phyloP scores from a whole-genome alignment of 257 asterid genomes.

The Solanum dulcamara region DNA sequence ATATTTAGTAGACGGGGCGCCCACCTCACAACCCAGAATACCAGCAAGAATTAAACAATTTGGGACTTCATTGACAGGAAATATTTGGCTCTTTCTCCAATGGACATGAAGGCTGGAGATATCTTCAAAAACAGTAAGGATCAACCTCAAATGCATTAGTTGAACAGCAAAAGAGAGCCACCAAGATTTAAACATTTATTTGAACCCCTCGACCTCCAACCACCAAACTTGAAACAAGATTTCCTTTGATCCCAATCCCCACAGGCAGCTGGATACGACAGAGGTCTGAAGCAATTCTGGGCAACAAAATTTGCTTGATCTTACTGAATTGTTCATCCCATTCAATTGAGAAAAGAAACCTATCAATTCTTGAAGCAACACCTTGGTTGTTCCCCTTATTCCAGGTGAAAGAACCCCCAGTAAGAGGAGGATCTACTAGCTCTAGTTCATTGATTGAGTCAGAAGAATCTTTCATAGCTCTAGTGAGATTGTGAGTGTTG shows the following conservation, averaged over 20 bases:
- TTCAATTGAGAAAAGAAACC: neutral
- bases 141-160: too few relatives aligned
- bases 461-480: neutral
- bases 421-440: neutral
- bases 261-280: neutral
- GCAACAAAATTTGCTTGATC: too few relatives aligned
- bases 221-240: neutral
- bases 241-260: neutral
- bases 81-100: too few relatives aligned
- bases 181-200: neutral
- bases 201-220: neutral
- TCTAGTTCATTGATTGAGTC: neutral
- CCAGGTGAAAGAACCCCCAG: neutral
- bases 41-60: too few relatives aligned
- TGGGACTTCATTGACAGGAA: too few relatives aligned
- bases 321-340: neutral
- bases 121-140: too few relatives aligned
- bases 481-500: neutral
- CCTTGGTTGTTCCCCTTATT: neutral
- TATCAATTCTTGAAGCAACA: neutral
- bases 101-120: too few relatives aligned
- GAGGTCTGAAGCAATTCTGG: neutral
- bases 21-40: too few relatives aligned
- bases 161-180: neutral
- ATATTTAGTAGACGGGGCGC: too few relatives aligned